phyloP scores from a whole-genome alignment of 1,284 basidiomycete species.

The Leccinum huronense region DNA sequence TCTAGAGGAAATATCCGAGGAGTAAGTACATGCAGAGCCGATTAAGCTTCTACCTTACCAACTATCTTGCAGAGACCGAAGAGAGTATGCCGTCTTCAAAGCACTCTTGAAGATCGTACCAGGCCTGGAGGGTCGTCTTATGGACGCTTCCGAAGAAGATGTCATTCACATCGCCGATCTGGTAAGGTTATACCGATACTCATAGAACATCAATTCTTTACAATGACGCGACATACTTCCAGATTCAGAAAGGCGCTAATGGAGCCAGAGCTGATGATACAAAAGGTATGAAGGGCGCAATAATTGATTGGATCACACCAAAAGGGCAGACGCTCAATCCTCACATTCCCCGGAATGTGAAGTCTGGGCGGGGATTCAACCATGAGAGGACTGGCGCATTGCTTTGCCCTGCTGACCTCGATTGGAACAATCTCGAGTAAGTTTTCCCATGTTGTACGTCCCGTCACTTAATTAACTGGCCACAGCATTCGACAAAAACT shows the following conservation, averaged over 20 bases:
- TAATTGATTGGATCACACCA: slow-evolving; percentile 1
- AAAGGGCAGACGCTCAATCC: background rate
- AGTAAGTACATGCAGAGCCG: background rate
- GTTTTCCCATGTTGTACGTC: background rate
- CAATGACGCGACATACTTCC: too few species aligned
- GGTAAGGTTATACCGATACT: background rate
- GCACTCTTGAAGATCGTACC: background rate
- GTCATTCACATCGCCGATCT: background rate
- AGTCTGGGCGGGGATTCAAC: slow-evolving; percentile 1
- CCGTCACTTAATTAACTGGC: background rate
- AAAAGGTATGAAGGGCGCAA: background rate
- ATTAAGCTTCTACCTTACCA: too few species aligned
- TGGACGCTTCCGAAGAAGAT: background rate
- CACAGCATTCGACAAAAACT: background rate
- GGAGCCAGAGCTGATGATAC: background rate
- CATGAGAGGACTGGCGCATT: background rate
- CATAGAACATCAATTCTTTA: too few species aligned
- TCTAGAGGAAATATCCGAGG: background rate
- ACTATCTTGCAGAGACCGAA: background rate
- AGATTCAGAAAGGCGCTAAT: background rate
- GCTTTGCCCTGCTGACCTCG: background rate
- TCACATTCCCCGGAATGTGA: slow-evolving; percentile 1
- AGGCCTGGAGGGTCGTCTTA: background rate
- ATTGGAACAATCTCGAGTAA: slow-evolving; percentile 4
- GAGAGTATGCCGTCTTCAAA: slow-evolving; percentile 3